Percentiles rank a stretch among this genome's conserved stretches.
phyloP scores from a whole-genome alignment of 345 rosid genomes.

The Eucalyptus sp. region DNA sequence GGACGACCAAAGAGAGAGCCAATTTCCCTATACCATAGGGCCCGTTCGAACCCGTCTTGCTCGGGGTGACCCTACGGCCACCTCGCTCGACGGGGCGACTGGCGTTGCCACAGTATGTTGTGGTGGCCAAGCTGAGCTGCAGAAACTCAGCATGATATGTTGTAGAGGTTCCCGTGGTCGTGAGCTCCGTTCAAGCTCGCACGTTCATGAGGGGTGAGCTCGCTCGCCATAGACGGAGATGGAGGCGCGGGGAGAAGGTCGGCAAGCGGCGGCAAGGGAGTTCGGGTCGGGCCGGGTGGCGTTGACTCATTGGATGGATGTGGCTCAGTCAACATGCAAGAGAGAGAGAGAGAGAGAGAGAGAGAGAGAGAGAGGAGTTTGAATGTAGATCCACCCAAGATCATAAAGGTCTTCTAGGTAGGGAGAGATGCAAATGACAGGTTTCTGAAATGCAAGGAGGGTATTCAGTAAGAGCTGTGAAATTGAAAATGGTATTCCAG shows the following conservation, averaged over 20 bases:
- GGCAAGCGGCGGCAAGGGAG: not conserved
- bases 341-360: not conserved
- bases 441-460: not conserved
- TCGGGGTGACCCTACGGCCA: not conserved
- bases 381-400: not conserved
- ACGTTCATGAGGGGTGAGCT: not conserved
- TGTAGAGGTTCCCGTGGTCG: not conserved
- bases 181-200: not conserved
- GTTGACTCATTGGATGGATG: not conserved
- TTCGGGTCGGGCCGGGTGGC: not conserved
- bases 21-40: not conserved
- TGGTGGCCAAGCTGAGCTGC: not conserved
- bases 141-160: not conserved
- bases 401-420: not conserved
- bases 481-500: not conserved
- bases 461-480: fast-evolving
- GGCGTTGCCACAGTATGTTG: not conserved
- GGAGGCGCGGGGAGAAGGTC: not conserved
- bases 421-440: not conserved
- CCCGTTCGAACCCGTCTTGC: not conserved
- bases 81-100: not conserved
- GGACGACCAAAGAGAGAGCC: not conserved
- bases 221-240: not conserved
- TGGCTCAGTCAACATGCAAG: not conserved
- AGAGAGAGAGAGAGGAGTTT: not conserved